phyloP scores from a whole-genome alignment of 257 asterid genomes.

The Salvia rosmarinus region DNA sequence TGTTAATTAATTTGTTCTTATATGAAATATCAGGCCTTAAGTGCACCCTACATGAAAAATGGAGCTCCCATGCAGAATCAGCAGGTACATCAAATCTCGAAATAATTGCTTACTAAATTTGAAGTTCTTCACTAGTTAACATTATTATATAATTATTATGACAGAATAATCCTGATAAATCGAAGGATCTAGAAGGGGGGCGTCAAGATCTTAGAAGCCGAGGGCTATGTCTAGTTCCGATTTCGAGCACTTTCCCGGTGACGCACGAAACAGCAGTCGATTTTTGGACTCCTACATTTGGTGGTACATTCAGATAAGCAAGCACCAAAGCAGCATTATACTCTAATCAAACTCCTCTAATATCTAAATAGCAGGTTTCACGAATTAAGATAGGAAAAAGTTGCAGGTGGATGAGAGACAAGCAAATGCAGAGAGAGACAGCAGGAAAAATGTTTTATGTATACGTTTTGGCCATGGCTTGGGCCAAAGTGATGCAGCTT shows the following conservation, averaged over 20 bases:
- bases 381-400: not conserved
- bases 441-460: conserved; percentile 14
- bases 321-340: not conserved
- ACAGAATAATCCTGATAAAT: conserved; percentile 56
- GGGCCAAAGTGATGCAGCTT: conserved; percentile 54
- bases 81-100: conserved; percentile 49
- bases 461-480: conserved; percentile 34
- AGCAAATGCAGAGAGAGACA: conserved; percentile 19
- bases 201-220: conserved; percentile 80
- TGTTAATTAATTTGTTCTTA: no score
- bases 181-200: conserved; percentile 61
- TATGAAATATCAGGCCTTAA: conserved; percentile 52
- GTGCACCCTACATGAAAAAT: conserved; percentile 84
- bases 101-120: not conserved
- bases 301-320: conserved; percentile 71
- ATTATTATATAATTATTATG: not conserved
- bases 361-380: not conserved
- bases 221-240: conserved; percentile 86
- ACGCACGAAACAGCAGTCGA: conserved; percentile 77
- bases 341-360: no score
- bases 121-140: no score
- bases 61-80: conserved; percentile 74
- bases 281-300: conserved; percentile 90
- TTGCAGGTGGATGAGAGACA: not conserved
- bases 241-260: conserved; percentile 88